phyloP scores from a whole-genome alignment of 2,329 filamentous ascomycete species.

The Plenodomus biglobosus region DNA sequence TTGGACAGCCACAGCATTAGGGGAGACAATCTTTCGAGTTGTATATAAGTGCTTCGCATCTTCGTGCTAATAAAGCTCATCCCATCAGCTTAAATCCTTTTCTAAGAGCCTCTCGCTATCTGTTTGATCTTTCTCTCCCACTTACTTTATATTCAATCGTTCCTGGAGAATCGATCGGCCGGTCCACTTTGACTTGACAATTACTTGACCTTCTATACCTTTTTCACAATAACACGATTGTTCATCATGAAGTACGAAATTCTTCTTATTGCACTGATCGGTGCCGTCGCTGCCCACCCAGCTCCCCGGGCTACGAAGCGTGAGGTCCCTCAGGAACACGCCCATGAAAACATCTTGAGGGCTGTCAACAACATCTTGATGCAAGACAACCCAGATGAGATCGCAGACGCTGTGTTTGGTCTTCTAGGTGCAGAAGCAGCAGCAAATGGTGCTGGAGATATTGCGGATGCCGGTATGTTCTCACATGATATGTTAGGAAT shows the following conservation, averaged over 20 bases:
- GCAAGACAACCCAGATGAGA: conserved; percentile 53
- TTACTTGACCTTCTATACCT: conserved; percentile 5
- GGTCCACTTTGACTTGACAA: conserved; percentile 31
- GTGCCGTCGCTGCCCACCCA: conserved; percentile 34
- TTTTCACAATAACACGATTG: conserved; percentile 1
- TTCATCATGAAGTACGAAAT: conserved; percentile 41
- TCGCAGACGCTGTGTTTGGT: conserved; percentile 54
- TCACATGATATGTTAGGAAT: not conserved
- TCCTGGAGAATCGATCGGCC: conserved; percentile 44
- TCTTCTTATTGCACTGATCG: conserved; percentile 33
- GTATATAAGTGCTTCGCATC: conserved; percentile 37
- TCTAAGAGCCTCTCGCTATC: conserved; percentile 33
- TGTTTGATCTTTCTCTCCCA: conserved; percentile 21
- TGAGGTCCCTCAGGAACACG: conserved; percentile 61
- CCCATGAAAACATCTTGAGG: conserved; percentile 54
- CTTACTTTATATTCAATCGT: conserved; percentile 38
- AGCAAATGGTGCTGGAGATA: conserved; percentile 51
- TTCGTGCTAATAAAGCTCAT: conserved; percentile 15
- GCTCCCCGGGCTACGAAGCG: conserved; percentile 38
- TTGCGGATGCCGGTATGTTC: conserved; percentile 48
- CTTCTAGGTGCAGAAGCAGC: conserved; percentile 57
- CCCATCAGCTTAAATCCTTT: conserved; percentile 13
- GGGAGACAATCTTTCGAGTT: conserved; percentile 3
- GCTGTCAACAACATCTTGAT: conserved; percentile 50
- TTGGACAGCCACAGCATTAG: conserved; percentile 12